Percentiles rank a stretch among this genome's conserved stretches.
phyloP scores from a whole-genome alignment of 2,329 filamentous ascomycete genomes.

The Sordariomycetes sp. region DNA sequence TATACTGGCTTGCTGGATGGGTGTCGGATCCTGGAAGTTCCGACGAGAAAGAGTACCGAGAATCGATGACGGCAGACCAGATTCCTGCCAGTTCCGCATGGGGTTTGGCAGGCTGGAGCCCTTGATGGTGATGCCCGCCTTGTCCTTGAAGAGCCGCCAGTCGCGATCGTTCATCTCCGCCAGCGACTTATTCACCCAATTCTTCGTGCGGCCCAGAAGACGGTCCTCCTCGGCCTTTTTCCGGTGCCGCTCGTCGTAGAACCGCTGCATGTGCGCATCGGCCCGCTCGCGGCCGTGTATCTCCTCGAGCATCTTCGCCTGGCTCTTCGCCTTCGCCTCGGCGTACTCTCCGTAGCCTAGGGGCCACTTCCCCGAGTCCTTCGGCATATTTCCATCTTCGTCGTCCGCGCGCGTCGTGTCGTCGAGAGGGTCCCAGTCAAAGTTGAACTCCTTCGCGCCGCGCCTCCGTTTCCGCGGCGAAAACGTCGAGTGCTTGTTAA shows the following conservation, averaged over 20 bases:
- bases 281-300: constrained; percentile 69
- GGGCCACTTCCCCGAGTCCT: constrained; percentile 1
- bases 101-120: constrained; percentile 86
- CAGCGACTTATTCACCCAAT: constrained; percentile 90
- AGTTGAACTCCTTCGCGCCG: constrained; percentile 92
- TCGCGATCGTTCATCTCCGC: constrained; percentile 94
- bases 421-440: constrained; percentile 92
- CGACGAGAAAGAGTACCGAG: constrained; percentile 73
- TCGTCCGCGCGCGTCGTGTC: constrained; percentile 55
- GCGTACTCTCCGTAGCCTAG: constrained; percentile 36
- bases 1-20: constrained; percentile 89
- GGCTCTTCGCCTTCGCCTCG: constrained; percentile 39
- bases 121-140: constrained; percentile 93
- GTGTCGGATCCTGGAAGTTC: constrained; percentile 82
- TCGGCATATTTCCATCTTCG: constrained; percentile 7
- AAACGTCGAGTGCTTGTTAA: constrained; percentile 71
- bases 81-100: constrained; percentile 91
- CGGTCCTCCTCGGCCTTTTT: constrained; percentile 58
- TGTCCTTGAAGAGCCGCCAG: constrained; percentile 99
- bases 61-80: constrained; percentile 60
- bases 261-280: constrained; percentile 68
- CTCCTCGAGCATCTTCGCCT: constrained; percentile 58
- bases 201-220: constrained; percentile 64
- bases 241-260: constrained; percentile 46
- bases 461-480: constrained; percentile 93